Percentiles rank a stretch among this genome's conserved stretches.
phyloP scores from a whole-genome alignment of 352 stramenopile species.

The Phytophthora kernoviae region DNA sequence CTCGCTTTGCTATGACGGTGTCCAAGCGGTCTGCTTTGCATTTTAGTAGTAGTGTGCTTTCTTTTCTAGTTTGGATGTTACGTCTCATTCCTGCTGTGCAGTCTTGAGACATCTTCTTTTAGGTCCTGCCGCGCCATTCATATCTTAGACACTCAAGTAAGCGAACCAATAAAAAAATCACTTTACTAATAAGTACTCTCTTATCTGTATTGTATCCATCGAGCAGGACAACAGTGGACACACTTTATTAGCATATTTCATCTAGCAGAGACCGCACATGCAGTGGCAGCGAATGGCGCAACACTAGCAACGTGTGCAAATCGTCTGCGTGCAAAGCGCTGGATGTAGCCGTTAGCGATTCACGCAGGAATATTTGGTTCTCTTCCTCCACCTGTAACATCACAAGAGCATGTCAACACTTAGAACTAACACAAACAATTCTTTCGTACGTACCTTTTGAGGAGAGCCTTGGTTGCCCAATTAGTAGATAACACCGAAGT shows the following conservation, averaged over 20 bases:
- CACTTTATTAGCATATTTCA: constrained; percentile 34
- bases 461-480: constrained; percentile 45
- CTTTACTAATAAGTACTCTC: not conserved
- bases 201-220: constrained; percentile 14
- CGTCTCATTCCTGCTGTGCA: constrained; percentile 6
- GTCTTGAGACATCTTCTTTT: constrained; percentile 11
- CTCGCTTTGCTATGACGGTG: constrained; percentile 15
- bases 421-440: not conserved
- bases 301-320: constrained; percentile 62
- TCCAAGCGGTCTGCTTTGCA: constrained; percentile 5
- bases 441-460: constrained; percentile 55
- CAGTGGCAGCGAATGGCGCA: constrained; percentile 54
- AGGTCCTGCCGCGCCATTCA: constrained; percentile 8
- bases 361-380: constrained; percentile 62
- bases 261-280: constrained; percentile 46
- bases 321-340: constrained; percentile 67
- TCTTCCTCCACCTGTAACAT: constrained; percentile 61
- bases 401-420: not conserved
- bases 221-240: not conserved
- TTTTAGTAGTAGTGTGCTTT: constrained; percentile 10
- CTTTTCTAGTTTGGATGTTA: constrained; percentile 13
- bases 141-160: constrained; percentile 1
- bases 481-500: constrained; percentile 22
- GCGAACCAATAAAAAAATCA: no score
- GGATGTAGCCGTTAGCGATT: constrained; percentile 52